Percentiles rank a stretch among this genome's conserved stretches.
Conservation (phyloP, 371 early-diverging fungal genomes). For the Rhizomucor miehei region DNA sequence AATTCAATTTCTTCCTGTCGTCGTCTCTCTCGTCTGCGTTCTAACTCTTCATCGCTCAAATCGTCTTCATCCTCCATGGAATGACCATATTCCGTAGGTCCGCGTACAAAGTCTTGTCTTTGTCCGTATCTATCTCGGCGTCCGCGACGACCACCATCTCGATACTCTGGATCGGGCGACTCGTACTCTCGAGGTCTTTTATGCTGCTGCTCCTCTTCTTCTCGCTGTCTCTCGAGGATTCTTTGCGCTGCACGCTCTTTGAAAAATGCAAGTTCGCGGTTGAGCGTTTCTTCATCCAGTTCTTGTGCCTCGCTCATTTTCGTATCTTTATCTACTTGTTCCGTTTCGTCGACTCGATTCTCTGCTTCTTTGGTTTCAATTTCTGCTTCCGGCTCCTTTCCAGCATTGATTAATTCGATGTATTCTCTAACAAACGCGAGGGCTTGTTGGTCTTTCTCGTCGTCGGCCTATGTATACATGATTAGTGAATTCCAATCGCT, state of each 20-base stretch:
- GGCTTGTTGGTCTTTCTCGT: constrained; percentile 32
- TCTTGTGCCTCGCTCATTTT: background rate
- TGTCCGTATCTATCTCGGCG: constrained; percentile 26
- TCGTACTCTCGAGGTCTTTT: constrained; percentile 10
- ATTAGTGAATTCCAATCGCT: too few relatives aligned
- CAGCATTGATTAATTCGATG: constrained; percentile 29
- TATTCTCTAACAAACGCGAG: constrained; percentile 12
- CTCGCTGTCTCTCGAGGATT: constrained; percentile 50
- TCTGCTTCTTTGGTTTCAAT: background rate
- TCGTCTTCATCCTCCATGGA: constrained; percentile 26
- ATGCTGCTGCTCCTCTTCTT: constrained; percentile 22
- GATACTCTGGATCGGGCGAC: constrained; percentile 17
- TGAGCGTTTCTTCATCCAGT: constrained; percentile 52
- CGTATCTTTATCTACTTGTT: background rate
- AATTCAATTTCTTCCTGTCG: constrained; percentile 64
- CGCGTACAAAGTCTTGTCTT: constrained; percentile 29
- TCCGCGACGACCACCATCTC: background rate
- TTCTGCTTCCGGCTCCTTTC: constrained; percentile 16
- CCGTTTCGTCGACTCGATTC: background rate
- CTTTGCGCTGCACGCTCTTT: constrained; percentile 61
- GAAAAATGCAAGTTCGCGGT: constrained; percentile 63
- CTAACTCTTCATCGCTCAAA: constrained; percentile 69
- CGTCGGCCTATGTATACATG: constrained; percentile 29
- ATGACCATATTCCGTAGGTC: constrained; percentile 14
- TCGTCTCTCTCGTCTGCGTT: constrained; percentile 57